These are phyloP conservation scores for Geranium rotundifolium DNA, from an alignment of 345 rosid genomes.

Conservation along the genomic window DNA sequence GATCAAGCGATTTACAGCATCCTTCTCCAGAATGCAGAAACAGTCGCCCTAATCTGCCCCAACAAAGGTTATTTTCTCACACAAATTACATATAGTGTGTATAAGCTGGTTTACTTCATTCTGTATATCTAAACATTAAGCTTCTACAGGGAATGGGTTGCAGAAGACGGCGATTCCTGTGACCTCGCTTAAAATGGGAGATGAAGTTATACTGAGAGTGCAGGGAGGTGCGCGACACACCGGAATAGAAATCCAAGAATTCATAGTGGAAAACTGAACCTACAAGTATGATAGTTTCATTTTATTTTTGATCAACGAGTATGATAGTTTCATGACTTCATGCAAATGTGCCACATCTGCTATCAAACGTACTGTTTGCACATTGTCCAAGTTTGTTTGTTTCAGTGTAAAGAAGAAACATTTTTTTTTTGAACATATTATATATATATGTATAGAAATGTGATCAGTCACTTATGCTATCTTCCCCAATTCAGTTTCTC, in stretches of 20 bases:
- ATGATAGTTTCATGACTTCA: background rate
- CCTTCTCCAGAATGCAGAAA: conserved; percentile 76
- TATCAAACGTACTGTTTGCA: too few relatives aligned
- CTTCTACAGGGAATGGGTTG: conserved; percentile 30
- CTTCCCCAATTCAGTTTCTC: too few relatives aligned
- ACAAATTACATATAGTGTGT: background rate
- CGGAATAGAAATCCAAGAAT: conserved; percentile 74
- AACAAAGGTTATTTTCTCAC: conserved; percentile 26
- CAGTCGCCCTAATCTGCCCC: conserved; percentile 60
- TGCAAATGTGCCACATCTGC: background rate
- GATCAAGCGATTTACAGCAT: conserved; percentile 32
- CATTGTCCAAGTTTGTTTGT: too few relatives aligned
- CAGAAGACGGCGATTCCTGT: conserved; percentile 41
- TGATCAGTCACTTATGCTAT: too few relatives aligned
- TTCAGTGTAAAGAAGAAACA: too few relatives aligned
- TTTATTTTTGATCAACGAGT: too few relatives aligned
- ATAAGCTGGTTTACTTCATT: background rate
- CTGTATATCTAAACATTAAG: background rate
- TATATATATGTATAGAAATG: too few relatives aligned
- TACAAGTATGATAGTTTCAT: background rate
- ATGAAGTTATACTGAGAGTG: conserved; percentile 43
- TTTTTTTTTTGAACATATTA: too few relatives aligned
- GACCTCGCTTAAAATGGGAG: conserved; percentile 59
- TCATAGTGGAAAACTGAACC: conserved; percentile 61
- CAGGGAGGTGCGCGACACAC: conserved; percentile 87